phyloP scores from a whole-genome alignment of 2,329 filamentous ascomycete genomes.

The Colletotrichum trifolii region DNA sequence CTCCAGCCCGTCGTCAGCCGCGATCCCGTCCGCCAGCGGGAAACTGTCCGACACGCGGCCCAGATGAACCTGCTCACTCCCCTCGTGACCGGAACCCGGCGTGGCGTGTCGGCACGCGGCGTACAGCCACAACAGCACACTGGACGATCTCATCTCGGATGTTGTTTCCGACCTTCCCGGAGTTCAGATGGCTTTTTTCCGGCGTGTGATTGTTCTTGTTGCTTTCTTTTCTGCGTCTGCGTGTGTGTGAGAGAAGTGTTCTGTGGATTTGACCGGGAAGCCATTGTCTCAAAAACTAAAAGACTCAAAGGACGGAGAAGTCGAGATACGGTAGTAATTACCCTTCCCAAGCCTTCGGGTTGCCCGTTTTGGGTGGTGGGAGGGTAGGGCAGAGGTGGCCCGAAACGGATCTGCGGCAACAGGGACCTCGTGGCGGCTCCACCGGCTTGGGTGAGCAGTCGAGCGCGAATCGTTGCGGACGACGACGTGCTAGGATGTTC shows the following conservation, averaged over 20 bases:
- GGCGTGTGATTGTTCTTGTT: neutral
- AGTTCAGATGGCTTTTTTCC: constrained; percentile 17
- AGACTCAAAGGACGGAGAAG: neutral
- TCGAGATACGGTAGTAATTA: neutral
- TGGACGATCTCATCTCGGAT: constrained; percentile 23
- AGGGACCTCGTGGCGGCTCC: constrained; percentile 27
- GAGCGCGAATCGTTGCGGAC: no score
- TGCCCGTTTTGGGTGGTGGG: no score
- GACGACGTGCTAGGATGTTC: no score
- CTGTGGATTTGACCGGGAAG: neutral
- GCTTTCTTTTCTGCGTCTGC: neutral
- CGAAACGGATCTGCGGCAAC: constrained; percentile 35
- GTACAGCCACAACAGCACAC: constrained; percentile 24
- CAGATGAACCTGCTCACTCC: constrained; percentile 5
- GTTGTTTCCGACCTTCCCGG: neutral
- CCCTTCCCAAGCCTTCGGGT: no score
- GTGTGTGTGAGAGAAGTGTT: neutral
- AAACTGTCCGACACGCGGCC: neutral
- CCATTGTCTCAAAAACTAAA: neutral
- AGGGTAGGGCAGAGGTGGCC: neutral
- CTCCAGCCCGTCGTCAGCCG: constrained; percentile 20
- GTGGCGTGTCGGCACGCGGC: constrained; percentile 4
- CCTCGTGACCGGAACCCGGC: constrained; percentile 13
- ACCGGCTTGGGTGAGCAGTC: constrained; percentile 3
- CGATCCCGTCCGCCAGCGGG: constrained; percentile 3